Percentiles rank a stretch among this genome's conserved stretches.
phyloP scores from a whole-genome alignment of 2,329 filamentous ascomycete genomes.

The Fusarium sp. region DNA sequence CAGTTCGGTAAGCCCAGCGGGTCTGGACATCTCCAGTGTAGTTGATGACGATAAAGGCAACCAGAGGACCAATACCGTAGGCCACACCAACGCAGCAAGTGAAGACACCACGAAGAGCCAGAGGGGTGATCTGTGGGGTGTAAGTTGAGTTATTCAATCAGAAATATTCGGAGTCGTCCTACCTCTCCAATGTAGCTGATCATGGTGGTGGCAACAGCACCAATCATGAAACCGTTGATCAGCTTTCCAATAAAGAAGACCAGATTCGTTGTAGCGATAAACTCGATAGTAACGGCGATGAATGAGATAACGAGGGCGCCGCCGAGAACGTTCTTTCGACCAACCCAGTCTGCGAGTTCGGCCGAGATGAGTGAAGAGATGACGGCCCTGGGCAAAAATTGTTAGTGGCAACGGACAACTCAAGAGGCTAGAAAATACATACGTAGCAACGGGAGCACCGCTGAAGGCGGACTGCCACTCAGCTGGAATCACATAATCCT shows the following conservation, averaged over 20 bases:
- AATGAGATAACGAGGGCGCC: conserved; percentile 5
- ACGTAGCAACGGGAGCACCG: conserved; percentile 32
- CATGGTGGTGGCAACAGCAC: conserved; percentile 19
- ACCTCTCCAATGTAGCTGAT: conserved; percentile 29
- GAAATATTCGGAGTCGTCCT: background rate
- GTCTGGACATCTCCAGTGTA: conserved; percentile 11
- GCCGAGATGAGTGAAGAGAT: conserved; percentile 18
- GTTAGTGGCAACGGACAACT: background rate
- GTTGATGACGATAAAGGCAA: conserved; percentile 26
- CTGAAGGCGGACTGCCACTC: conserved; percentile 34
- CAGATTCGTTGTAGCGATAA: conserved; percentile 14
- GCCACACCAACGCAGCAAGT: conserved; percentile 23
- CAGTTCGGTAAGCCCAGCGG: conserved; percentile 22
- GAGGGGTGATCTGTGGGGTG: conserved; percentile 1
- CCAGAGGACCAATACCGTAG: conserved; percentile 17
- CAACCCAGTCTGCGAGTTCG: conserved; percentile 24
- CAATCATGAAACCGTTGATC: conserved; percentile 25
- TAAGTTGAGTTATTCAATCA: background rate
- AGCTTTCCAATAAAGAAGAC: conserved; percentile 24
- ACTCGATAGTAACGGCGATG: conserved; percentile 14
- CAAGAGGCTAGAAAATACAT: conserved; percentile 4
- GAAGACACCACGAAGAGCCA: conserved; percentile 26
- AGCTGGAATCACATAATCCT: conserved; percentile 28
- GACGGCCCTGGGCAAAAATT: background rate
- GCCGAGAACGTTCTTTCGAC: conserved; percentile 17